These are phyloP conservation scores for Lophiotrema nucula DNA, from an alignment of 495 filamentous ascomycete genomes.

Conservation along the genomic window DNA sequence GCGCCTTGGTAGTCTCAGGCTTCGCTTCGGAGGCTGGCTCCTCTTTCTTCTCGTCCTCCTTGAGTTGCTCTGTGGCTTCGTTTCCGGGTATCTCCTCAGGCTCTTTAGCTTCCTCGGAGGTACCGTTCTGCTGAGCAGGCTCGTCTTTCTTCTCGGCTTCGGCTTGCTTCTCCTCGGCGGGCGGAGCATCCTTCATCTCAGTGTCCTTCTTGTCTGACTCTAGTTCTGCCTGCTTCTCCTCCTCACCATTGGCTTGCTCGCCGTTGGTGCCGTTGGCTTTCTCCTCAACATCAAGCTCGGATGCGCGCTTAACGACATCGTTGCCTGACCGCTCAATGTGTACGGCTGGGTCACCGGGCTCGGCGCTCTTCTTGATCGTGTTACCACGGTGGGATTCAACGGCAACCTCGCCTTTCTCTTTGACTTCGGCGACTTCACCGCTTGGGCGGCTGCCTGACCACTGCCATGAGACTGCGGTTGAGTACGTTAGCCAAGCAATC, in stretches of 20 bases:
- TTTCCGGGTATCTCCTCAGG: conserved; percentile 1
- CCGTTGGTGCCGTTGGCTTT: conserved; percentile 33
- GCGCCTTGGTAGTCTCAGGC: conserved; percentile 17
- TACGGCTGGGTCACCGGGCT: conserved; percentile 58
- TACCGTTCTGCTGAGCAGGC: conserved; percentile 18
- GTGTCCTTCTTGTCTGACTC: conserved; percentile 22
- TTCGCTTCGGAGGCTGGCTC: conserved; percentile 30
- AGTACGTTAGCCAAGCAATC: not conserved
- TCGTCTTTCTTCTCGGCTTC: conserved; percentile 16
- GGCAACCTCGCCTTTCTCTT: conserved; percentile 55
- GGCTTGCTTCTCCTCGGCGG: conserved; percentile 19
- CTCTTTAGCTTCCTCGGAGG: not conserved
- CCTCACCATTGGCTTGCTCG: conserved; percentile 39
- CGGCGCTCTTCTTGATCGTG: conserved; percentile 59
- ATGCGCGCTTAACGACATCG: conserved; percentile 62
- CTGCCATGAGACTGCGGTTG: conserved; percentile 55
- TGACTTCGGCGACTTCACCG: conserved; percentile 59
- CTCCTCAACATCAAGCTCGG: conserved; percentile 48
- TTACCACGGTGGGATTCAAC: conserved; percentile 62
- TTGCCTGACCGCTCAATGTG: conserved; percentile 57
- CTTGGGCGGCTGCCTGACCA: conserved; percentile 54
- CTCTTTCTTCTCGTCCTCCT: conserved; percentile 38
- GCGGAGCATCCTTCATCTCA: conserved; percentile 34
- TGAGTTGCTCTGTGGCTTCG: conserved; percentile 42
- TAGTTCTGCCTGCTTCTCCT: conserved; percentile 26